Base-by-base conservation (phyloP, 2,329 filamentous ascomycete genomes). In the Escovopsis sp. region DNA sequence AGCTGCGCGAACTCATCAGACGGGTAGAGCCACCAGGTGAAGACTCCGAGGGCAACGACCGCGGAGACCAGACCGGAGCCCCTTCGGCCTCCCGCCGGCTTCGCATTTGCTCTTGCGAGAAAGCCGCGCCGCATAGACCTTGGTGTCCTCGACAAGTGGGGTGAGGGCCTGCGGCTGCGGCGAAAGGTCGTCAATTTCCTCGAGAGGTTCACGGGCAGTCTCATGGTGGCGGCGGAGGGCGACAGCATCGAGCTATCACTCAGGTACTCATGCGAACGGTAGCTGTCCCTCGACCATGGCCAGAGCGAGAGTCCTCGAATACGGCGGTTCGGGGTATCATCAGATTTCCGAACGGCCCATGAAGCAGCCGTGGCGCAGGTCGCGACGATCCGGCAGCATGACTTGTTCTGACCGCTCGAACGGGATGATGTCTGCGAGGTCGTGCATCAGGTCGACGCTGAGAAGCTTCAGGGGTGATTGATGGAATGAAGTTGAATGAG, bases 11-110 rank as follows among this genome's bases (percentile, higher is more conserved):
- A 64, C 36, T 66, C 63, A 31, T 65, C 61, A 35, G 62, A 57
- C 38, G 64, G 64, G 41, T 67, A 67, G 5, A 67, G 55, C 55
- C 55, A 58, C 64, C 64, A 67, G 36, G 62, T 53, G 39, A 65
- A 58, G 29, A 66, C 50, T n/a, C 57, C 57, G 35, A 55, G 53
- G 24, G 59, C 54, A 43, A 61, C 49, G 45, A 63, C 50, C 44
- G 54, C 57, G 39, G 54, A 50, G 9, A 60, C 54, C 32, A 58
- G n/a, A n/a, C 47, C 50, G 13, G 52, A 50, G 24, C 35, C 38
- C 31, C 41, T 31, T 4, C 27, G 38, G 14, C 41, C 38, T 20
- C 20, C 13, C 11, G 32, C 51, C 14, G 50, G 44, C 27, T 57
- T 47, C 9, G 40, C 41, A 34, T 51, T 48, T n/a, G 43, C 39